These are phyloP conservation scores for Fusarium brevicatenulatum DNA, from an alignment of 2,329 filamentous ascomycete species.

Conservation along the genomic window DNA sequence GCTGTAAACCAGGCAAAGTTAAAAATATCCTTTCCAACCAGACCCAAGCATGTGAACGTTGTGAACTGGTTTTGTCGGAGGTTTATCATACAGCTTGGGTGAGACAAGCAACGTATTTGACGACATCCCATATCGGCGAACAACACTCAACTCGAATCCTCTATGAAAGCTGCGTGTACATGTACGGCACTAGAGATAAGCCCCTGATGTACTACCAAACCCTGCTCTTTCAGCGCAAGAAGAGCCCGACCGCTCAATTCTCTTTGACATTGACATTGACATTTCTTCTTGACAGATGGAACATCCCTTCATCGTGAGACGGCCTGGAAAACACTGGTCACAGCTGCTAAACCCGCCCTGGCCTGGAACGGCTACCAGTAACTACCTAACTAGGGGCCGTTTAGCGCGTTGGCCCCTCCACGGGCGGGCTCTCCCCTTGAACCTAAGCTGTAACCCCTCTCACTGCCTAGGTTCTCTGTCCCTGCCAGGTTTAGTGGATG, in stretches of 20 bases:
- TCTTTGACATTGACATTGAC: not conserved
- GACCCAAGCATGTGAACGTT: not conserved
- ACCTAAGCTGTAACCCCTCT: slow-evolving; percentile 32
- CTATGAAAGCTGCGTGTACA: not conserved
- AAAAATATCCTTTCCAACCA: slow-evolving; percentile 1
- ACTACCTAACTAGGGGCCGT: slow-evolving; percentile 32
- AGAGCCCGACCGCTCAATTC: slow-evolving; percentile 6
- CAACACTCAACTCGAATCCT: slow-evolving; percentile 2
- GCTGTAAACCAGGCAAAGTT: not conserved
- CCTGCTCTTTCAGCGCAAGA: slow-evolving; percentile 1
- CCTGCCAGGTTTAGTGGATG: slow-evolving; percentile 32
- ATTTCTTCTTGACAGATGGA: slow-evolving; percentile 8
- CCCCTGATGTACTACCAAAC: slow-evolving; percentile 24
- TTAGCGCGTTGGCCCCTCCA: slow-evolving; percentile 27
- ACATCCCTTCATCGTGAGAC: slow-evolving; percentile 10
- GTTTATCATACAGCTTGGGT: not conserved
- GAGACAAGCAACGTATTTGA: not conserved
- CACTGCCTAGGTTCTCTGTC: slow-evolving; percentile 4
- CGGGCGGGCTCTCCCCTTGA: slow-evolving; percentile 10
- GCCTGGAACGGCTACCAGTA: slow-evolving; percentile 28
- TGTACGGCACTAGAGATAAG: not conserved
- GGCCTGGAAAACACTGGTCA: not conserved
- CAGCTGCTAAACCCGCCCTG: slow-evolving; percentile 17
- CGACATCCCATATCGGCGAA: not conserved
- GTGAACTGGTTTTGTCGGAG: not conserved